Evolutionary conservation across 2,329 filamentous ascomycete species (phyloP), one percentile per base, ranked within the genome.

Genomic region (Exophiala sp.): DNA sequence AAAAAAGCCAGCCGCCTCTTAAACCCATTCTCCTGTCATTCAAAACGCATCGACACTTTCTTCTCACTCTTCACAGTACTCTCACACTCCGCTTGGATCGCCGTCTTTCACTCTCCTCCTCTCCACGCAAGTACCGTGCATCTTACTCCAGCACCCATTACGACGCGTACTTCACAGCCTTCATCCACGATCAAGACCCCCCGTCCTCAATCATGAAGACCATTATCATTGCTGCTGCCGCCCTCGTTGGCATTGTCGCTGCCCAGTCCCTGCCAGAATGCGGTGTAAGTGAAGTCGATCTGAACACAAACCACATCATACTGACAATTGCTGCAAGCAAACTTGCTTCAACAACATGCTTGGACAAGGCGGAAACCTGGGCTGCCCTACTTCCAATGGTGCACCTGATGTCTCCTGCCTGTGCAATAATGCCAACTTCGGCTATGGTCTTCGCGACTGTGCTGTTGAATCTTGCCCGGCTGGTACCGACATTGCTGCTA

Each of bases 381-480:
- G 72, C 45, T 78, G 75, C 65, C 34, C 52, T 34, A 10, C 20
- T 14, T 47, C 47, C 35, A 58, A 61, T 20, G 36, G 59, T 21
- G 62, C 60, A 9, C 57, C 51, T 41, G 71, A 77, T 57, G 41
- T 67, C 40, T 48, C 50, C 24, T 78, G 75, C 60, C 62, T 68
- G 9, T 77, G 74, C 68, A 65, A 60, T 34, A 70, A 64, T 49
- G 32, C 58, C 18, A 58, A 78, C 68, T 77, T 77, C 63, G 53
- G 62, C 29, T 71, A 66, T 55, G 75, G 75, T 53, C 67, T 78
- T 44, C 72, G 69, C 35, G 75, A 78, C 65, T 78, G 75, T 68
- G 72, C 72, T 38, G 42, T 60, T 12, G 56, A 76, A 63, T 71
- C 73, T 33, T 78, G 75, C 63, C 70, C 71, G 9, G 10, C 43